Conservation (phyloP, 495 filamentous ascomycete species). For the Trichoderma virens region DNA sequence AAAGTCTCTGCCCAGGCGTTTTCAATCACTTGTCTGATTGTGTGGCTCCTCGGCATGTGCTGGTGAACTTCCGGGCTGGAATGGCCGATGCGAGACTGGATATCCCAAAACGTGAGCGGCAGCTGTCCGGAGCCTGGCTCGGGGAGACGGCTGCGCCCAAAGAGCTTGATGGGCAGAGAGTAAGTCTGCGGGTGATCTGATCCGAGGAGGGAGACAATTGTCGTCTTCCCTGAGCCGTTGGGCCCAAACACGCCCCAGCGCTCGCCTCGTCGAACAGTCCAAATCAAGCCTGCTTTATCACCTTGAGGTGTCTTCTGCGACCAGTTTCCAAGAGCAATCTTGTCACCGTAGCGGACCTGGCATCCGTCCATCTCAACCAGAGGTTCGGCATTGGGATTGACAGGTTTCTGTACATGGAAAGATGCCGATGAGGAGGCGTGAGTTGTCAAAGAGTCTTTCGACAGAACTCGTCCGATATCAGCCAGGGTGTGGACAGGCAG, state of each 20-base stretch:
- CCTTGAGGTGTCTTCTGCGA: slow-evolving; percentile 44
- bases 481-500: slow-evolving; percentile 38
- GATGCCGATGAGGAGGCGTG: not conserved
- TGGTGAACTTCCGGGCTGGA: slow-evolving; percentile 89
- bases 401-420: not conserved
- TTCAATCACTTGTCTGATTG: slow-evolving; percentile 65
- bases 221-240: slow-evolving; percentile 90
- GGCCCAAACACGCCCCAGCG: slow-evolving; percentile 88
- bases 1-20: slow-evolving; percentile 89
- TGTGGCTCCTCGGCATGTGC: slow-evolving; percentile 77
- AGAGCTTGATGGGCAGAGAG: slow-evolving; percentile 75
- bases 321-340: slow-evolving; percentile 72
- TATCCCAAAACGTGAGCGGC: slow-evolving; percentile 83
- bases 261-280: slow-evolving; percentile 75
- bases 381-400: slow-evolving; percentile 37
- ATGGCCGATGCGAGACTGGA: slow-evolving; percentile 84
- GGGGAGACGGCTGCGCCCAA: slow-evolving; percentile 74
- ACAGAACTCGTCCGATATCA: slow-evolving; percentile 43
- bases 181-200: slow-evolving; percentile 96
- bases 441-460: slow-evolving; percentile 15
- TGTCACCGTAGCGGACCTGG: slow-evolving; percentile 68
- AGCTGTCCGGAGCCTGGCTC: slow-evolving; percentile 52
- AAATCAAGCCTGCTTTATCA: slow-evolving; percentile 56
- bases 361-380: slow-evolving; percentile 84
- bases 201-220: slow-evolving; percentile 81